A percentile compares a stretch with the other conserved stretches of the same genome.
These are phyloP conservation scores for Bocquillonia castaneifolia DNA, from an alignment of 441 rosid species.

Conservation along the genomic window DNA sequence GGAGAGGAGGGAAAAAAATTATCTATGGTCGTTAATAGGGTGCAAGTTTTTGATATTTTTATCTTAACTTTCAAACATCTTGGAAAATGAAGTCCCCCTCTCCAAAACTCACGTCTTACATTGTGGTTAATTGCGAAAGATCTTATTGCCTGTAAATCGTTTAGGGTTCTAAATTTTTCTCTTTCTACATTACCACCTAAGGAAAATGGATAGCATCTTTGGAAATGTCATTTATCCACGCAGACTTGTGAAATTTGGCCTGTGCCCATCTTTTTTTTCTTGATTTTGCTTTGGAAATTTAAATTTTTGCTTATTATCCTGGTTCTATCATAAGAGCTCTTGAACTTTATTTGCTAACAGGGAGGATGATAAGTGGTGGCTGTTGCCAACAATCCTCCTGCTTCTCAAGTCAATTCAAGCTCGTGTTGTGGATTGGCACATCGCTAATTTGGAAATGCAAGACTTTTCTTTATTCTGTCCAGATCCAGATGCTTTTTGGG, in stretches of 20 bases:
- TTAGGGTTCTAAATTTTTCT: neutral
- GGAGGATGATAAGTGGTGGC: conserved; percentile 92
- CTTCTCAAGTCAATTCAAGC: conserved; percentile 75
- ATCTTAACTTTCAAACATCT: no score
- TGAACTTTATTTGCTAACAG: conserved; percentile 35
- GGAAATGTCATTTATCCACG: neutral
- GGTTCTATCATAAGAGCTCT: neutral
- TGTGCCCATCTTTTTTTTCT: neutral
- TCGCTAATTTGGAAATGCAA: conserved; percentile 81
- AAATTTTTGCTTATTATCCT: neutral
- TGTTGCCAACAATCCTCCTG: conserved; percentile 68
- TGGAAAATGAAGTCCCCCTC: neutral
- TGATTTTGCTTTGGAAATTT: neutral
- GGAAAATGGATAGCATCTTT: neutral
- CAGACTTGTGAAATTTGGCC: neutral
- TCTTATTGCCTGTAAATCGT: neutral
- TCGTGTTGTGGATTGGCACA: conserved; percentile 83
- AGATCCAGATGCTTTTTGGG: conserved; percentile 92
- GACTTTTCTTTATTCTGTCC: conserved; percentile 79
- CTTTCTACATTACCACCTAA: neutral
- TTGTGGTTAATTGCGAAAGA: neutral
- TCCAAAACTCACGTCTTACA: neutral
- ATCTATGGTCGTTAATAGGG: no score
- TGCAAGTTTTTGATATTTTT: no score
- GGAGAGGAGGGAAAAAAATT: no score